Percentiles rank a stretch among this genome's conserved stretches.
Conservation (phyloP, 352 stramenopile species). For the Globisporangium nagaii region DNA sequence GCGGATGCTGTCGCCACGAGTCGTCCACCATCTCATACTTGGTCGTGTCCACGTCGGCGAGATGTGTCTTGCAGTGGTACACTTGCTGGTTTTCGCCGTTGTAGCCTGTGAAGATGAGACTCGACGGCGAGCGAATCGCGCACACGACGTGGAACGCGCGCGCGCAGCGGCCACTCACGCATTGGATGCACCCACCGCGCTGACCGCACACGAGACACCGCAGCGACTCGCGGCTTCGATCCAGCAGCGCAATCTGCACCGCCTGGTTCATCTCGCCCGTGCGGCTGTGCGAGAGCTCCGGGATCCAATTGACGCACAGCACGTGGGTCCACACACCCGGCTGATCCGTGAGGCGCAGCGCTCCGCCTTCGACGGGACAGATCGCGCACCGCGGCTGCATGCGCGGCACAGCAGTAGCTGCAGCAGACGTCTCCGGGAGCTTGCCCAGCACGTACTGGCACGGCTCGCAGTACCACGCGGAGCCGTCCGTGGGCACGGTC, state of each 20-base stretch:
- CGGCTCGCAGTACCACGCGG: constrained; percentile 62
- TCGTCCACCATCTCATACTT: constrained; percentile 68
- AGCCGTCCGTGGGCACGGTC: constrained; percentile 28
- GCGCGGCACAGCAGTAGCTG: constrained; percentile 6
- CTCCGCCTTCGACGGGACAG: constrained; percentile 65
- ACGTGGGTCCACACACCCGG: constrained; percentile 73
- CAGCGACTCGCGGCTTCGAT: constrained; percentile 62
- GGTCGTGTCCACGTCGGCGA: constrained; percentile 49
- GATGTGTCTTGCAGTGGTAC: constrained; percentile 79
- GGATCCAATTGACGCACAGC: constrained; percentile 84
- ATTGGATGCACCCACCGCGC: constrained; percentile 85
- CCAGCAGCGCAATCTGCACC: constrained; percentile 59
- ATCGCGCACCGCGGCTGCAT: constrained; percentile 53
- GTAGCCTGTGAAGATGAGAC: constrained; percentile 77
- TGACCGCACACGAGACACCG: constrained; percentile 80
- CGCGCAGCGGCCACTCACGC: constrained; percentile 75
- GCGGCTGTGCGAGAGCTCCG: constrained; percentile 76
- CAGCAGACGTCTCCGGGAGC: not conserved
- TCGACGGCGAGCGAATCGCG: constrained; percentile 64
- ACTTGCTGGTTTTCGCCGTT: constrained; percentile 72
- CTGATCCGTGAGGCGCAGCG: constrained; percentile 60
- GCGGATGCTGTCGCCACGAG: constrained; percentile 35
- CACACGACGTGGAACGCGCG: constrained; percentile 82
- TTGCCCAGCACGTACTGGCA: constrained; percentile 33
- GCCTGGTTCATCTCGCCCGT: constrained; percentile 47